Evolutionary conservation across 2,329 filamentous ascomycete species (phyloP).

Genomic region (Claviceps sp.): DNA sequence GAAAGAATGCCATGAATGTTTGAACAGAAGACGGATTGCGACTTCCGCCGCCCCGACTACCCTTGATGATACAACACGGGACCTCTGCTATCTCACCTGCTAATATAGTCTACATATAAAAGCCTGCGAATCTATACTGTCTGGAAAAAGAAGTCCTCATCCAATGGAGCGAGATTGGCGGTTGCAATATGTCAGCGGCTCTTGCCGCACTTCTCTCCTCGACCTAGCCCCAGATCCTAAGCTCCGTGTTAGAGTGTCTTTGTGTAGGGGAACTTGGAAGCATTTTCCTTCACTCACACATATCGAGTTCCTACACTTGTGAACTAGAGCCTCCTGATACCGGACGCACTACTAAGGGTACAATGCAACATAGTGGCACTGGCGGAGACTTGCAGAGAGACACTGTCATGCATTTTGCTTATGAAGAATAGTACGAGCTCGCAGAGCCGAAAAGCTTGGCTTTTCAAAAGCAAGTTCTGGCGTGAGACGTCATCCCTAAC

Average conservation of each 20-base stretch:
- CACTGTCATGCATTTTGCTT: conserved; percentile 82
- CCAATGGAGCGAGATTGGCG: conserved; percentile 58
- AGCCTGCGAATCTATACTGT: no score
- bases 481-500: conserved; percentile 35
- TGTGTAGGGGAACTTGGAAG: no score
- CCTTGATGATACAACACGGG: conserved; percentile 24
- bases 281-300: no score
- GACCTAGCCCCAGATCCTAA: no score
- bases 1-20: conserved; percentile 40
- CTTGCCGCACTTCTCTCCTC: conserved; percentile 79
- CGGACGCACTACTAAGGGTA: conserved; percentile 43
- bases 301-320: conserved; percentile 71
- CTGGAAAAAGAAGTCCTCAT: conserved; percentile 30
- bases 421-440: conserved; percentile 71
- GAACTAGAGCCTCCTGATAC: conserved; percentile 54
- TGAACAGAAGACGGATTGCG: conserved; percentile 33
- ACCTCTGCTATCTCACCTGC: background rate
- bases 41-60: conserved; percentile 25
- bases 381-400: conserved; percentile 68
- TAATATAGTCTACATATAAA: no score
- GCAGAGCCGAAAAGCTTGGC: conserved; percentile 75
- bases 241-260: no score
- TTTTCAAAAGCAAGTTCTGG: conserved; percentile 73
- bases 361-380: conserved; percentile 52
- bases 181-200: conserved; percentile 73